phyloP scores from a whole-genome alignment of 257 asterid genomes.

The Solanum pinnatisectum region DNA sequence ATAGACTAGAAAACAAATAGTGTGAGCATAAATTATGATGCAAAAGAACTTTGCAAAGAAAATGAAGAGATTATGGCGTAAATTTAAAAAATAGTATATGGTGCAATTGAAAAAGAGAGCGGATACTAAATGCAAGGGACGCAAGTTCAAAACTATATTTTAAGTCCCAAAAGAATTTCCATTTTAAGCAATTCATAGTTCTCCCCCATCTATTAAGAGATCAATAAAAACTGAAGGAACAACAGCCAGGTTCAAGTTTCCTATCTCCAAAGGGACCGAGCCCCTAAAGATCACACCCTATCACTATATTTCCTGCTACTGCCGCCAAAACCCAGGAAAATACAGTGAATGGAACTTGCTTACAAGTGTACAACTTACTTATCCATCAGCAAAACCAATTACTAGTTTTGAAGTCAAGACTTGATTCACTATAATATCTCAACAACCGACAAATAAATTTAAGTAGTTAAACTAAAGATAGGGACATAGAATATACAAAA shows the following conservation, averaged over 20 bases:
- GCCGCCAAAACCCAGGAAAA: neutral
- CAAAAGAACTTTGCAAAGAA: neutral
- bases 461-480: neutral
- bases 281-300: neutral
- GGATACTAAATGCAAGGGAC: neutral
- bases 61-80: neutral
- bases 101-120: neutral
- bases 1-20: neutral
- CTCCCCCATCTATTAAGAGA: neutral
- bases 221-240: neutral
- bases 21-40: neutral
- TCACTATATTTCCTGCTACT: neutral
- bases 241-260: neutral
- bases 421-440: neutral
- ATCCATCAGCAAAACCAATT: neutral
- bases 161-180: neutral
- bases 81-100: neutral
- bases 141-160: neutral
- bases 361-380: neutral
- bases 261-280: neutral
- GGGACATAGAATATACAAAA: neutral
- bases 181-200: neutral
- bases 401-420: neutral
- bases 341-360: neutral
- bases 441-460: neutral